Percentiles rank a stretch among this genome's conserved stretches.
phyloP scores from a whole-genome alignment of 345 rosid species.

The Eutrema japonicum region DNA sequence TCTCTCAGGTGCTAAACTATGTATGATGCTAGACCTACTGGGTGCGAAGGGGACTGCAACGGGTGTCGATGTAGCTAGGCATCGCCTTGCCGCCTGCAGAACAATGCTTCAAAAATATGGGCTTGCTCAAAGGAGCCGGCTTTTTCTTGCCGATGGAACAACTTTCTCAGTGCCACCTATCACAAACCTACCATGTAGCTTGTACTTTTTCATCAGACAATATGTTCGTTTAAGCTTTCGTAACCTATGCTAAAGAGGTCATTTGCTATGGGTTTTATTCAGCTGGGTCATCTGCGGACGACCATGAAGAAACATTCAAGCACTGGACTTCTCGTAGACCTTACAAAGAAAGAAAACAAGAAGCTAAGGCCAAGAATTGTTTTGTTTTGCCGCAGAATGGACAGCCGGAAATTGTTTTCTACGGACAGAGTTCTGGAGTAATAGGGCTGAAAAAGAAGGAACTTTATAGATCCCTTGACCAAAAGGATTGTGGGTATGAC shows the following conservation, averaged over 20 bases:
- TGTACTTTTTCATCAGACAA: background rate
- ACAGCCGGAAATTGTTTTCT: slow-evolving; percentile 70
- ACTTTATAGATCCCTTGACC: slow-evolving; percentile 48
- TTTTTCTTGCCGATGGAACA: slow-evolving; percentile 89
- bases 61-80: slow-evolving; percentile 88
- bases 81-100: slow-evolving; percentile 91
- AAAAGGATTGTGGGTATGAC: slow-evolving; percentile 66
- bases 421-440: slow-evolving; percentile 75
- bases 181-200: slow-evolving; percentile 38
- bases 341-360: slow-evolving; percentile 86
- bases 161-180: slow-evolving; percentile 65
- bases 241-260: background rate
- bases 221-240: slow-evolving; percentile 48
- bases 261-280: slow-evolving; percentile 51
- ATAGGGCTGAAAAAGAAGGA: slow-evolving; percentile 65
- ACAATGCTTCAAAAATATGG: slow-evolving; percentile 81
- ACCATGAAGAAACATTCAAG: slow-evolving; percentile 50
- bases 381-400: slow-evolving; percentile 48
- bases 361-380: slow-evolving; percentile 52
- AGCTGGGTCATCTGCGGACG: slow-evolving; percentile 55
- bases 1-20: slow-evolving; percentile 88
- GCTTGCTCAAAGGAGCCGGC: slow-evolving; percentile 69
- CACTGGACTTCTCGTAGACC: slow-evolving; percentile 86
- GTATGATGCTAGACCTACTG: slow-evolving; percentile 79
- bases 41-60: slow-evolving; percentile 83